A percentile compares a stretch with the other conserved stretches of the same genome.
Conservation (phyloP, 2,329 filamentous ascomycete species). For the Thelonectria olida region DNA sequence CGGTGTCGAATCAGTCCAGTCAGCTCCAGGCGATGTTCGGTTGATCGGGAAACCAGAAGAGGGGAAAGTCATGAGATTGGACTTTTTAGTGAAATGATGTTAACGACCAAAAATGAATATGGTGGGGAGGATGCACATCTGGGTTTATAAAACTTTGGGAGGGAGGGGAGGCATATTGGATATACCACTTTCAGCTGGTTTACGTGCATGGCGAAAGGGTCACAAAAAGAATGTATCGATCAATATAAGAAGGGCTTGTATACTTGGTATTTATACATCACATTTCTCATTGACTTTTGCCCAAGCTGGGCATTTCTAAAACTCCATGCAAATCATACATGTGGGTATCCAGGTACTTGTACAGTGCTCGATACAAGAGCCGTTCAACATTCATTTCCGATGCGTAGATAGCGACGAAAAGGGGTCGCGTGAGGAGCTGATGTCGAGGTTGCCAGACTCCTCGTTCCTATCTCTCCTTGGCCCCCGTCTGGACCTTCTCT, state of each 20-base stretch:
- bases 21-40: conserved; percentile 8
- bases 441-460: no score
- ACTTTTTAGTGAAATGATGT: background rate
- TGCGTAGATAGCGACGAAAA: background rate
- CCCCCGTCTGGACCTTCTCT: no score
- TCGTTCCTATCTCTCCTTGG: no score
- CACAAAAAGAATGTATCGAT: conserved; percentile 1
- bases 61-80: background rate
- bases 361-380: conserved; percentile 6
- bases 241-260: background rate
- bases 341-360: background rate
- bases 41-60: background rate
- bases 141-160: background rate
- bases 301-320: background rate
- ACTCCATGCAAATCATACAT: background rate
- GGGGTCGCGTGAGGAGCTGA: no score
- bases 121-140: background rate
- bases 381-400: background rate
- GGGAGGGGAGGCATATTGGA: background rate
- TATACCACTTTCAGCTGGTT: conserved; percentile 18
- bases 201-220: conserved; percentile 6
- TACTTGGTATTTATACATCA: background rate
- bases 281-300: background rate
- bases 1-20: conserved; percentile 23
- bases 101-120: conserved; percentile 6